Conservation (phyloP, 1,139 yeast species). For the Blastobotrys malaysiensis region DNA sequence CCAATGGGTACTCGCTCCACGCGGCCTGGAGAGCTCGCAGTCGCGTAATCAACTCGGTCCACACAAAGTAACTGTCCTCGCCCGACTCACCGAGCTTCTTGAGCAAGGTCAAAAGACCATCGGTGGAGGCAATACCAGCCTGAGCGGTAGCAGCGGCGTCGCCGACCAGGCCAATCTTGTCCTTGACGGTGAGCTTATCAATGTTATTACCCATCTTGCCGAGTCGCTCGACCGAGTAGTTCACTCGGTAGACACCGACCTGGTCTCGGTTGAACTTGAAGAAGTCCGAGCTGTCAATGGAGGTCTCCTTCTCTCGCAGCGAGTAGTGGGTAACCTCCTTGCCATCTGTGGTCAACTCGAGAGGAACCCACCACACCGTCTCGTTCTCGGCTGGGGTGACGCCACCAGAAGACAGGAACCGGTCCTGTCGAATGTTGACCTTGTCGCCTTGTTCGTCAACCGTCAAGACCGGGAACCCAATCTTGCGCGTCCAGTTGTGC, state of each 20-base stretch:
- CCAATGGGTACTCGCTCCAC: constrained; percentile 43
- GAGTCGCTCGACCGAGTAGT: constrained; percentile 51
- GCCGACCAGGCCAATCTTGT: constrained; percentile 62
- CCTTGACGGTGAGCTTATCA: constrained; percentile 47
- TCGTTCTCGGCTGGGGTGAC: constrained; percentile 66
- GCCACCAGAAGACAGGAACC: constrained; percentile 77
- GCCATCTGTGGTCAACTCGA: constrained; percentile 60
- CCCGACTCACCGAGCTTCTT: constrained; percentile 37
- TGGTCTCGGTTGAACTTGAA: constrained; percentile 78
- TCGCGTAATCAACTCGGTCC: constrained; percentile 54
- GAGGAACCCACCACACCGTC: constrained; percentile 75
- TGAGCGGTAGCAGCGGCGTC: constrained; percentile 57
- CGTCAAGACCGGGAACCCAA: constrained; percentile 77
- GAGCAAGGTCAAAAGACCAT: constrained; percentile 46
- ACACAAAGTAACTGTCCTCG: constrained; percentile 54
- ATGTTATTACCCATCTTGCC: constrained; percentile 35
- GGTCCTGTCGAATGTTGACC: constrained; percentile 58
- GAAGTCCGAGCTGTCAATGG: constrained; percentile 45
- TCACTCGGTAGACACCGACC: constrained; percentile 77
- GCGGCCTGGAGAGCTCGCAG: constrained; percentile 41
- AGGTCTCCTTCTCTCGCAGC: constrained; percentile 50
- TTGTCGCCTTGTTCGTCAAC: constrained; percentile 45
- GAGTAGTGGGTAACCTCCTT: constrained; percentile 57
- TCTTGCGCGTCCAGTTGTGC: constrained; percentile 77
- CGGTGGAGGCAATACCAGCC: constrained; percentile 51